phyloP scores from a whole-genome alignment of 139 green algal genomes.

The Tetraselmis chui region DNA sequence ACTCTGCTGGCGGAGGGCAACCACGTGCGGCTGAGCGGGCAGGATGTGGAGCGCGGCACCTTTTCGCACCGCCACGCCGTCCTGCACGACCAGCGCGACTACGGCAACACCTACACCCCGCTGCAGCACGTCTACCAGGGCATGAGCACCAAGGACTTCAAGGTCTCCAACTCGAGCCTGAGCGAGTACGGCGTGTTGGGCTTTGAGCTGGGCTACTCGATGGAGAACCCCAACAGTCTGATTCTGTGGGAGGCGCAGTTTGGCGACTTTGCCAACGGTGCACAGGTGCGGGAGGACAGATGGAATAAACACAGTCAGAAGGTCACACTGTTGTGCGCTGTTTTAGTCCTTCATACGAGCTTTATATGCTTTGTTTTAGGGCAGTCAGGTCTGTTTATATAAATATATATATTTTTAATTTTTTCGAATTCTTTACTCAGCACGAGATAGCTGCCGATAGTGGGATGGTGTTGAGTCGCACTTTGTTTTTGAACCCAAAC shows the following conservation, averaged over 20 bases:
- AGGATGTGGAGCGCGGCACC: slow-evolving; percentile 64
- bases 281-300: slow-evolving; percentile 68
- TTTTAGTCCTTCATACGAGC: too few relatives aligned
- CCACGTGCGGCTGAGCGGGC: slow-evolving; percentile 91
- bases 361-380: too few relatives aligned
- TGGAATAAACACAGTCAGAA: too few relatives aligned
- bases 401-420: too few relatives aligned
- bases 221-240: slow-evolving; percentile 95
- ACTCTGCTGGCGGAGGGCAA: slow-evolving; percentile 92
- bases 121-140: not conserved
- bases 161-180: slow-evolving; percentile 72
- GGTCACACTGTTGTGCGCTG: too few relatives aligned
- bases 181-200: slow-evolving; percentile 94
- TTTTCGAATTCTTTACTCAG: too few relatives aligned
- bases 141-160: slow-evolving; percentile 47
- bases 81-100: slow-evolving; percentile 40
- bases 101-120: not conserved
- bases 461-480: too few relatives aligned
- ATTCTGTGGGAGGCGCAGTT: slow-evolving; percentile 97
- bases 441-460: too few relatives aligned
- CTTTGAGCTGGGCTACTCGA: slow-evolving; percentile 95
- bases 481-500: too few relatives aligned
- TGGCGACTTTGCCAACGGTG: slow-evolving; percentile 96
- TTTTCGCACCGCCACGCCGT: slow-evolving; percentile 50
- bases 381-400: too few relatives aligned